Evolutionary conservation across 768 basidiomycete species (phyloP), one percentile per base, ranked within the genome.

Genomic region (Mycena sanguinolenta): DNA sequence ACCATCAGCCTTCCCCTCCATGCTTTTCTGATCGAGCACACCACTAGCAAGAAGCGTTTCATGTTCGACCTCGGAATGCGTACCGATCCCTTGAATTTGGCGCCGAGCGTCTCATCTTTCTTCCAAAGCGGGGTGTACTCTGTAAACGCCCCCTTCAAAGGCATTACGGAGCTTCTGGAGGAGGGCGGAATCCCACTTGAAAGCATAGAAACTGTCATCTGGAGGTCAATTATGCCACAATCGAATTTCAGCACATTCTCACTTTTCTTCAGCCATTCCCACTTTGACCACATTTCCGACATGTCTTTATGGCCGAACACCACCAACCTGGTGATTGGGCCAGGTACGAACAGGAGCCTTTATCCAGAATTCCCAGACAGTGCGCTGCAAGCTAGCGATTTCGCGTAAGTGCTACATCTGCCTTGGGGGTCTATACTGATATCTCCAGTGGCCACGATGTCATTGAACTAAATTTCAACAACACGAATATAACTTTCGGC

Each of bases 41-140:
- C 27, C 7, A 42, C 63, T 27, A 71, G 46, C 59, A 42, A 39
- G 44, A 55, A 57, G 27, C 67, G 58, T 3, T 36, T 73, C 58
- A 73, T 69, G 67, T 73, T 73, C 46, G 71, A 73, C 36, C 8
- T 73, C 23, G 71, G 67, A 16, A 73, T 66, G 54, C 57, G 67
- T 1, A 62, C 13, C 4, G 71, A 73, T 28, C 46, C 49, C 6
- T 17, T 50, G 42, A 65, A 72, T n/a, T 32, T 74, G 5, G n/a
- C 70, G 9, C 70, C 73, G 4, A 63, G 58, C 21, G 34, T 72
- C 57, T n/a, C 67, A 7, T 39, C 16, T 19, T 12, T 58, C 27
- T 66, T 66, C 44, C 46, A 55, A 30, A 50, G 52, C 39, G 65
- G 66, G 32, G 38, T 54, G 21, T 63, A 63, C 39, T 58, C 63